phyloP scores from a whole-genome alignment of 371 early-diverging fungal genomes.

The Catenaria anguillulae region DNA sequence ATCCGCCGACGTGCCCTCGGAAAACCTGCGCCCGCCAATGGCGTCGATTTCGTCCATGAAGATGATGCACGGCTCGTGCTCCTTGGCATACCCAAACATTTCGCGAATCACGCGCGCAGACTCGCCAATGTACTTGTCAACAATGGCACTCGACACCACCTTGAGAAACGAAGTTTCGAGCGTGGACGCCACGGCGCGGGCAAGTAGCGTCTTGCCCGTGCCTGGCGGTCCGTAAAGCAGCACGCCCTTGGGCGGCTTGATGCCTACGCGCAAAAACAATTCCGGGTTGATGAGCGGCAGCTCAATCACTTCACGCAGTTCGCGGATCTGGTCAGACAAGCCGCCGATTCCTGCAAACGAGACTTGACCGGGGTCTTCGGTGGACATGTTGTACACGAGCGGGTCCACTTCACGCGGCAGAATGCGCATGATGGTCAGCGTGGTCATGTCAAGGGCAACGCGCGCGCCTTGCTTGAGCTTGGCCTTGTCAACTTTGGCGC shows the following conservation, averaged over 20 bases:
- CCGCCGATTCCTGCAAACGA: conserved; percentile 98
- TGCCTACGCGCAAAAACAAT: conserved; percentile 94
- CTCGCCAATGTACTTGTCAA: conserved; percentile 99
- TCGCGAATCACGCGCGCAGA: conserved; percentile 92
- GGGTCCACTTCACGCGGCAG: conserved; percentile 99
- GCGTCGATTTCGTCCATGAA: conserved; percentile 99
- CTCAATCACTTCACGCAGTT: conserved; percentile 97
- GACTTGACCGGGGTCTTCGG: conserved; percentile 91
- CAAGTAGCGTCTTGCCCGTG: conserved; percentile 78
- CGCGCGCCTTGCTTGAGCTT: conserved; percentile 89
- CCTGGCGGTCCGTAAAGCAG: conserved; percentile 98
- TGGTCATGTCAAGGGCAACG: conserved; percentile 98
- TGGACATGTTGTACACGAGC: conserved; percentile 97
- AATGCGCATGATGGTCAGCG: conserved; percentile 97
- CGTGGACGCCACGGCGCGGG: conserved; percentile 94
- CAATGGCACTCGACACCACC: conserved; percentile 93
- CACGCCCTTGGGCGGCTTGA: conserved; percentile 97
- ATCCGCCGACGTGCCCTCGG: conserved; percentile 98
- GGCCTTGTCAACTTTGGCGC: conserved; percentile 82
- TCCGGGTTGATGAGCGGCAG: conserved; percentile 98
- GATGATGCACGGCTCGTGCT: conserved; percentile 99
- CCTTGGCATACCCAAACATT: conserved; percentile 98
- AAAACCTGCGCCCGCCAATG: conserved; percentile 98
- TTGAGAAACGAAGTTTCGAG: conserved; percentile 95
- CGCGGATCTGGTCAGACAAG: conserved; percentile 92